Conservation (phyloP, 2,329 filamentous ascomycete genomes). For the Emmonsiellopsis sp. region DNA sequence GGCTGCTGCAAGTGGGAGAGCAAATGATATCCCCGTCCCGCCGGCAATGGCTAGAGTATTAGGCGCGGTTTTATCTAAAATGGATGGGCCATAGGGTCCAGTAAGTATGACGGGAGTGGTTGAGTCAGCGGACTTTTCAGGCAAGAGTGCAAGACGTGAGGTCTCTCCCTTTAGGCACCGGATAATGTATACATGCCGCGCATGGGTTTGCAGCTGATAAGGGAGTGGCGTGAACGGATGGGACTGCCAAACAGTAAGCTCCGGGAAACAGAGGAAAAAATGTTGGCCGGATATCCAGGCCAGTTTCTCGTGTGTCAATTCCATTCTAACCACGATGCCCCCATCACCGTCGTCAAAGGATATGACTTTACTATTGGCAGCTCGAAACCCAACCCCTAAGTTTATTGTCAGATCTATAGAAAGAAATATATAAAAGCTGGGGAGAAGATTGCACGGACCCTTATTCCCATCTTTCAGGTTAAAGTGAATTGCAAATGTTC, state of each 20-base stretch:
- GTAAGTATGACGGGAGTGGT: slow-evolving; percentile 52
- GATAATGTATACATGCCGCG: slow-evolving; percentile 27
- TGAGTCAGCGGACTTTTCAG: slow-evolving; percentile 19
- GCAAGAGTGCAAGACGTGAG: slow-evolving; percentile 42
- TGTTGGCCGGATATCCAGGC: slow-evolving; percentile 61
- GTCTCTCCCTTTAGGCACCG: slow-evolving; percentile 46
- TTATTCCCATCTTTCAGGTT: slow-evolving; percentile 38
- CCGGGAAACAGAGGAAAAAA: slow-evolving; percentile 61
- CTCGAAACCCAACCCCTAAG: slow-evolving; percentile 45
- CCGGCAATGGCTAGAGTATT: slow-evolving; percentile 49
- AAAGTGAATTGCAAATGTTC: slow-evolving; percentile 54
- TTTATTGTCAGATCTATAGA: slow-evolving; percentile 5
- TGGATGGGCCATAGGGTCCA: slow-evolving; percentile 53
- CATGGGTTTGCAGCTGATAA: slow-evolving; percentile 15
- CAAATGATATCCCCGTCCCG: slow-evolving; percentile 51
- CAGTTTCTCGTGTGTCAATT: slow-evolving; percentile 54
- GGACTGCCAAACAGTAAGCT: slow-evolving; percentile 60
- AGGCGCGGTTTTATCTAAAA: slow-evolving; percentile 35
- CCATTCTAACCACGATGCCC: slow-evolving; percentile 56
- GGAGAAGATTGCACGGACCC: neutral
- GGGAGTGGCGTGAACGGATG: slow-evolving; percentile 61
- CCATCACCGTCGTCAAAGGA: slow-evolving; percentile 48
- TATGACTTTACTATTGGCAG: slow-evolving; percentile 43
- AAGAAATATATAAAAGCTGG: neutral
- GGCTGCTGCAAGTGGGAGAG: slow-evolving; percentile 43